Evolutionary conservation across 495 filamentous ascomycete genomes (phyloP), one percentile per base, ranked within the genome.

Genomic region (Tetracladium setigerum): DNA sequence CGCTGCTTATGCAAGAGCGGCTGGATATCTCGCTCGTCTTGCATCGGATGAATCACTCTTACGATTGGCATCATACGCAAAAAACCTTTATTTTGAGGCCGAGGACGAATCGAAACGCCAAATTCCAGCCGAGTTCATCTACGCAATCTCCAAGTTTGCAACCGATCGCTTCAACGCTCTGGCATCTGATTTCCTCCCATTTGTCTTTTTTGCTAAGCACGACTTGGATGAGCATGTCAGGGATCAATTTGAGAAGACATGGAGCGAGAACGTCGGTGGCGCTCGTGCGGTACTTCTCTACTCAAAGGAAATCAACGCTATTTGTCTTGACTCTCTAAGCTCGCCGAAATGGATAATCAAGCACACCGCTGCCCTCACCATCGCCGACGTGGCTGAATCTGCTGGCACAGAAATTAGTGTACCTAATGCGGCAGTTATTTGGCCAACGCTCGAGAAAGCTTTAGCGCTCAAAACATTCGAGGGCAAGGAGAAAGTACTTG

Each of bases 261-360:
- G 92, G 92, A 76, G 75, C 32, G 86, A 95, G 48, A 89, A 90
- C 59, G 90, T 91, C 1, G 90, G 89, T 31, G 88, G 89, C 33
- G 78, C 78, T 15, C 77, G 89, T 27, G 83, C 86, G 1, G 86
- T 95, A 16, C 73, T 84, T 46, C 73, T 95, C 2, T 94, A 95
- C 58, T 70, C 95, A 15, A 73, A 72, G 35, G 92, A 98, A 65
- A 95, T 97, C 52, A 68, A 84, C 13, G 66, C 62, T 12, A 68
- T 96, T 1, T 77, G 79, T 12, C 70, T 76, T 14, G 67, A 73
- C 43, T 73, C 89, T 46, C 62, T 96, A 12, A 75, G 82, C 4
- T 88, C 87, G 7, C 74, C 84, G 2, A 83, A 83, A 56, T 97
- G 92, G 92, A 80, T 79, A 6, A 78, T 95, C 18, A 94, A 90